Base-by-base conservation (phyloP, 106 monocot species). In the Apostasia ramifera region DNA sequence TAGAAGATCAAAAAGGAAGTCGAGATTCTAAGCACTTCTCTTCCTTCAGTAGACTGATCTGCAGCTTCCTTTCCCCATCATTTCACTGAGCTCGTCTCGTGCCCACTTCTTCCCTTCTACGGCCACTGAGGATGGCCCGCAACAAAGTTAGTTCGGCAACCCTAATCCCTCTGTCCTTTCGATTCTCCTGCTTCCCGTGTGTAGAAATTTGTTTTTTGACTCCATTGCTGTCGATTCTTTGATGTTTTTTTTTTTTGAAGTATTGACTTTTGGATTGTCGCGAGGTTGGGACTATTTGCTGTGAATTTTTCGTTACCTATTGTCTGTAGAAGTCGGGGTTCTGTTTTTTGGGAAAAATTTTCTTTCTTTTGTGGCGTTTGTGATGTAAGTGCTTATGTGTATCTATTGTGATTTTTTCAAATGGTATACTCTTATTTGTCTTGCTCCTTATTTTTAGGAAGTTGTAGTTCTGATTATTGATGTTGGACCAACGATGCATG, bases 401-500 rank as follows among this genome's bases (percentile, higher is more conserved):
- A 26, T 26, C 26, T 26, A 26, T 26, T 26, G 26, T 26, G 26
- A 26, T 26, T 26, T 26, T 26, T 26, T 26, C 26, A 26, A 26
- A 26, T 26, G 26, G 26, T 26, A 26, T 26, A 26, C 26, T 26
- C 26, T 26, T 26, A 26, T 26, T 26, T 26, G 26, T 26, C 26
- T 26, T 26, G 26, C 26, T 26, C 26, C 13, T 44, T 40, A 2
- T 62, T 2, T 61, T 3, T 63, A 98, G 98, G 98, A 98, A 81
- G 71, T 76, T 11, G 42, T 98, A 71, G 85, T 93, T 26, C 66
- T 98, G 63, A 76, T 98, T 41, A 53, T 98, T 53, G 98, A 98
- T 78, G 93, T 98, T 40, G 83, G 98, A 40, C 93, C 87, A 1
- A 90, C 90, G 41, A 98, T 93, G 93, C 92, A 93, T 65, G 51